Conservation (phyloP, 108 stramenopile species). For the Hondaea fermentalgiana region DNA sequence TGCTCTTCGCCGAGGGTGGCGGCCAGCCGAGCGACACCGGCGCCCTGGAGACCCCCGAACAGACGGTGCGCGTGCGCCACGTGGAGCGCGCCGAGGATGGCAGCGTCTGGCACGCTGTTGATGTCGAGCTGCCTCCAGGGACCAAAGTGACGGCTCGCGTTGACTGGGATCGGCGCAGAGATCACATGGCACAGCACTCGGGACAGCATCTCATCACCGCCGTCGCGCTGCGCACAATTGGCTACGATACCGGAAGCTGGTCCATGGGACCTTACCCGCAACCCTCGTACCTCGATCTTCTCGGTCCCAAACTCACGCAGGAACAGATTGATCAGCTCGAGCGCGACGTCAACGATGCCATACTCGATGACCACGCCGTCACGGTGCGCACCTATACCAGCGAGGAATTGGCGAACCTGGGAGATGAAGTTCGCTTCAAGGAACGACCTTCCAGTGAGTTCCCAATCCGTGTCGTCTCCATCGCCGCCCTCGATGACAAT, state of each 20-base stretch:
- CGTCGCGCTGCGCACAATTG: constrained; percentile 3
- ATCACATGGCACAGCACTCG: constrained; percentile 31
- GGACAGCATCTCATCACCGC: constrained; percentile 31
- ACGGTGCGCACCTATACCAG: not conserved
- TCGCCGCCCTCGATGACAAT: constrained; percentile 24
- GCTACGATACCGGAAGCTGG: not conserved
- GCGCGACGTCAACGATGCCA: constrained; percentile 15
- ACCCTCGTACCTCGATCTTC: constrained; percentile 5
- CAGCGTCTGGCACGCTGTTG: not conserved
- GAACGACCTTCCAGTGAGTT: not conserved
- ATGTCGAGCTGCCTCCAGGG: not conserved
- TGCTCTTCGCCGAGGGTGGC: constrained; percentile 32
- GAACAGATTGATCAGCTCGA: constrained; percentile 6
- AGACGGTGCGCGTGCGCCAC: not conserved
- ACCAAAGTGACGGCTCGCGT: not conserved
- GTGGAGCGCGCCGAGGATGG: not conserved
- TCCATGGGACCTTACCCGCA: not conserved
- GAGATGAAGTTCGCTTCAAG: not conserved
- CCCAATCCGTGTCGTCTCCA: constrained; percentile 24
- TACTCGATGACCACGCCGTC: not conserved
- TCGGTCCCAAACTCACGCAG: not conserved
- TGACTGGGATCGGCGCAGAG: constrained; percentile 29
- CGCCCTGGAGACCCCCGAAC: not conserved
- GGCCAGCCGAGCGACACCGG: constrained; percentile 32
- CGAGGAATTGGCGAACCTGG: not conserved